Conservation (phyloP, 192 early-diverging fungal species). For the Chytriomyces confervae region DNA sequence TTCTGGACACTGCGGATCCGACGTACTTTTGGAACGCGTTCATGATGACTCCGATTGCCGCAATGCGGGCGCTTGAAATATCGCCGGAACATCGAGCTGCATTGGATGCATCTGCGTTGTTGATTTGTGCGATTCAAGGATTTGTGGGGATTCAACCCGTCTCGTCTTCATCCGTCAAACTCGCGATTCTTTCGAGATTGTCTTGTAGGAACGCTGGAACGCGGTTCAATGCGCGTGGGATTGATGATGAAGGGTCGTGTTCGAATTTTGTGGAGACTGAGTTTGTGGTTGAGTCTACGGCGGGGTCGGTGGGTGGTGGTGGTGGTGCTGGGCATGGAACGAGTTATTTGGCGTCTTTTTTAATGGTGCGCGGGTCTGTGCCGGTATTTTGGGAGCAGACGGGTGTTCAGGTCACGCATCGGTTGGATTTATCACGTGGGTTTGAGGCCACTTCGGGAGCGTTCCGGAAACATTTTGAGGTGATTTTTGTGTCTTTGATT, state of each 20-base stretch:
- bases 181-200: constrained; percentile 71
- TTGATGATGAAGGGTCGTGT: constrained; percentile 95
- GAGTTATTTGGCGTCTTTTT: constrained; percentile 55
- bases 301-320: no score
- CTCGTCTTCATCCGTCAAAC: constrained; percentile 12
- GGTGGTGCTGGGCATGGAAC: neutral
- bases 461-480: constrained; percentile 65
- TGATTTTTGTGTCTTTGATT: neutral
- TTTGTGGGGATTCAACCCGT: constrained; percentile 64
- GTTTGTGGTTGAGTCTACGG: constrained; percentile 68
- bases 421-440: constrained; percentile 83
- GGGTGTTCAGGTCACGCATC: constrained; percentile 81
- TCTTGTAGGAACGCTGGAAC: constrained; percentile 87
- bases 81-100: constrained; percentile 62
- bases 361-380: constrained; percentile 72
- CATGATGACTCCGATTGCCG: constrained; percentile 79
- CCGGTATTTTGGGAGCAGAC: constrained; percentile 95
- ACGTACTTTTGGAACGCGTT: constrained; percentile 93
- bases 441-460: constrained; percentile 84
- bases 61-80: constrained; percentile 79
- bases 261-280: constrained; percentile 99
- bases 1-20: constrained; percentile 67
- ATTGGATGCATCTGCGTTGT: constrained; percentile 76
- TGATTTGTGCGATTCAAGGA: constrained; percentile 79
- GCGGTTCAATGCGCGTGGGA: constrained; percentile 90